A percentile compares a stretch with the other conserved stretches of the same genome.
phyloP scores from a whole-genome alignment of 2,329 filamentous ascomycete genomes.

The Cytospora leucostoma region DNA sequence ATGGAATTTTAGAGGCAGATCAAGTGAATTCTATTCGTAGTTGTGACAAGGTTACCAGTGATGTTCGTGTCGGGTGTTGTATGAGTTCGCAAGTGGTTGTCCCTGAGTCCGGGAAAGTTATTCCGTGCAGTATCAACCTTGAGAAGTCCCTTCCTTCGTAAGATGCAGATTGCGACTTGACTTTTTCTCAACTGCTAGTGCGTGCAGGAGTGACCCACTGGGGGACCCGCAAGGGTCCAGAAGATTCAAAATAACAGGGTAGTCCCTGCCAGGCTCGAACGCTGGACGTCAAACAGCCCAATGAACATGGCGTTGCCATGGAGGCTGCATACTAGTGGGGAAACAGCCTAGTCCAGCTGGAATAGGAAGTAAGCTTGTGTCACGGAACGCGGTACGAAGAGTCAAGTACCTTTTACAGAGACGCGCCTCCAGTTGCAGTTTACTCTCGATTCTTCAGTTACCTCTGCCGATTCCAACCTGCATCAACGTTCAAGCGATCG shows the following conservation, averaged over 20 bases:
- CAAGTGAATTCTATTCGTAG: not conserved
- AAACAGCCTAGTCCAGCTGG: not conserved
- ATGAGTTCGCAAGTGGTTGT: not conserved
- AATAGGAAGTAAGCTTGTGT: slow-evolving; percentile 13
- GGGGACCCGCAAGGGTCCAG: not conserved
- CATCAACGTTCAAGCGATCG: not conserved
- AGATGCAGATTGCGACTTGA: not conserved
- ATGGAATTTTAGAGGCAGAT: too few relatives aligned
- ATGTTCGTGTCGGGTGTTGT: not conserved
- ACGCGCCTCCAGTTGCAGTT: slow-evolving; percentile 14
- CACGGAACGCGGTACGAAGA: slow-evolving; percentile 16
- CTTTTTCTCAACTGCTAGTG: slow-evolving; percentile 18
- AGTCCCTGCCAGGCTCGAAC: not conserved
- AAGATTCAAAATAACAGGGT: not conserved
- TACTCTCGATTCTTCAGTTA: not conserved
- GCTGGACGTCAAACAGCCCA: not conserved
- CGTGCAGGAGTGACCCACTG: not conserved
- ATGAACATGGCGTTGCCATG: slow-evolving; percentile 9
- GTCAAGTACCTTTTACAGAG: slow-evolving; percentile 1
- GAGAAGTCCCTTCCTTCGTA: not conserved
- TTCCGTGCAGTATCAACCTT: too few relatives aligned
- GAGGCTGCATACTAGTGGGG: not conserved
- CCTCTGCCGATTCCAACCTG: not conserved
- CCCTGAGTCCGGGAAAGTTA: not conserved
- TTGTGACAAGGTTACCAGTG: not conserved